Conservation (phyloP, 2,329 filamentous ascomycete genomes). For the Chaetomiaceae sp. region DNA sequence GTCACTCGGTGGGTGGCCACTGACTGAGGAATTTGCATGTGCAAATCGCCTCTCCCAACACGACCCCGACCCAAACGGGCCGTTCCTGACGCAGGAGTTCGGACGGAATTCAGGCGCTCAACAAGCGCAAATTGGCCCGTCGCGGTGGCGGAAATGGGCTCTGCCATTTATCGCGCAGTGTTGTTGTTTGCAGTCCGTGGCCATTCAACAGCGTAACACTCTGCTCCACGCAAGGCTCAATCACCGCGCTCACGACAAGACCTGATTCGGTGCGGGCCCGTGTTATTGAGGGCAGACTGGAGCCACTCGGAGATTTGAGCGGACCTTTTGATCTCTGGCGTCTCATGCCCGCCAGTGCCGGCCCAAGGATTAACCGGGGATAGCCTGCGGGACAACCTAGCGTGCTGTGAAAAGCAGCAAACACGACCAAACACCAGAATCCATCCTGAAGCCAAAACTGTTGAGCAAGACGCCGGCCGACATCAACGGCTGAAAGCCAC, state of each 20-base stretch:
- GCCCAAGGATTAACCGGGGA: too few species aligned
- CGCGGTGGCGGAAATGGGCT: not conserved
- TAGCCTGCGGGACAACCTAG: not conserved
- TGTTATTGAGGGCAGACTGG: conserved; percentile 8
- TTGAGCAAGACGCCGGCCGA: not conserved
- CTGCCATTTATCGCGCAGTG: not conserved
- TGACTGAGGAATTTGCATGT: conserved; percentile 6
- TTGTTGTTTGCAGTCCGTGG: not conserved
- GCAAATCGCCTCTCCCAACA: not conserved
- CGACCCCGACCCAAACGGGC: not conserved
- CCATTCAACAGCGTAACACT: not conserved
- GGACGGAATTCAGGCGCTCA: not conserved
- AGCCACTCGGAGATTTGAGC: conserved; percentile 20
- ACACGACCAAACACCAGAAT: not conserved
- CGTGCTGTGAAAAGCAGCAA: too few species aligned
- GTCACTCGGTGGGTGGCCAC: too few species aligned
- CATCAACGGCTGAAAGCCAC: not conserved
- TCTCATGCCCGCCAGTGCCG: not conserved
- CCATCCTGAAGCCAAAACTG: too few species aligned
- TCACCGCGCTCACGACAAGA: not conserved
- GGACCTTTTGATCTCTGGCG: not conserved
- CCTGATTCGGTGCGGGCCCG: conserved; percentile 1
- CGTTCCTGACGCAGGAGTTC: not conserved
- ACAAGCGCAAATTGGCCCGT: not conserved
- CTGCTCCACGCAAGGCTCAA: conserved; percentile 6